phyloP scores from a whole-genome alignment of 176 grass and related monocot genomes.

The Avena atlantica region DNA sequence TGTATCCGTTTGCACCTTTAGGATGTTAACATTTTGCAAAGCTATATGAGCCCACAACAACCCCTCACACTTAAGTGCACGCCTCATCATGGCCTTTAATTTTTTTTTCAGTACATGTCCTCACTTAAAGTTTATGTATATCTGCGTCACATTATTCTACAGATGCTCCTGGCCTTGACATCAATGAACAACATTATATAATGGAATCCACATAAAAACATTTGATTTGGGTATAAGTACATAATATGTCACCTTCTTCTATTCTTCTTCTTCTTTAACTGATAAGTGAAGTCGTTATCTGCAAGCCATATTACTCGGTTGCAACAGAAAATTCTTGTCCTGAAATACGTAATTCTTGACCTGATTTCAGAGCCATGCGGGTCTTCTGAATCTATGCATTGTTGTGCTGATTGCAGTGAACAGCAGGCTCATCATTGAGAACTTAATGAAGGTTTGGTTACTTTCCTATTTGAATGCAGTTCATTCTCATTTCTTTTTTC shows the following conservation, averaged over 20 bases:
- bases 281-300: not conserved
- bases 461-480: not conserved
- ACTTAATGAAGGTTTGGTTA: constrained; percentile 90
- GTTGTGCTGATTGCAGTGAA: constrained; percentile 95
- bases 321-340: not conserved
- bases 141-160: not conserved
- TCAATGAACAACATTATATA: not conserved
- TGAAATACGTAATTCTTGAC: constrained; percentile 24
- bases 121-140: not conserved
- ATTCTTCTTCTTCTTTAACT: not conserved
- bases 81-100: not conserved
- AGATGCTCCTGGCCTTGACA: not conserved
- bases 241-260: not conserved
- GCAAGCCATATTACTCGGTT: constrained; percentile 18
- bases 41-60: not conserved
- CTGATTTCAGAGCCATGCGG: constrained; percentile 91
- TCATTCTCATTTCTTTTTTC: constrained; percentile 8
- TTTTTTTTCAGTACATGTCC: not conserved
- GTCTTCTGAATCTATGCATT: constrained; percentile 98
- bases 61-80: not conserved
- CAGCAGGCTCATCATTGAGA: constrained; percentile 96
- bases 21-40: not conserved
- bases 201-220: not conserved
- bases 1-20: constrained; percentile 4
- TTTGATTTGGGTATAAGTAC: not conserved